phyloP scores from a whole-genome alignment of 2,329 filamentous ascomycete genomes.

The Chrysosporium queenslandicum region DNA sequence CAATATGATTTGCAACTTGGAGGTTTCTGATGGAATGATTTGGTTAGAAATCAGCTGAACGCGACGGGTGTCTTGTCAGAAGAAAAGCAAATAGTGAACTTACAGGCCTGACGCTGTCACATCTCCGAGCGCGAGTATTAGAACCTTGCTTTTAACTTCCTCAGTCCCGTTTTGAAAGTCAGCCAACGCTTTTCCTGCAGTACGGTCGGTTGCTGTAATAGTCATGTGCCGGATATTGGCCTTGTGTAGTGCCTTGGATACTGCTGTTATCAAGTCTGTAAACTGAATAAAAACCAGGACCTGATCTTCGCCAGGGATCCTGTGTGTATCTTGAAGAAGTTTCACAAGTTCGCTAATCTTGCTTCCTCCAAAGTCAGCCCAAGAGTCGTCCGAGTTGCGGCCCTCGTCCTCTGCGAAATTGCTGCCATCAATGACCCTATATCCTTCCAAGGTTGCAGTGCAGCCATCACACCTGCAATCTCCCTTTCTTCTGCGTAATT shows the following conservation, averaged over 20 bases:
- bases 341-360: slow-evolving; percentile 42
- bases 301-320: slow-evolving; percentile 38
- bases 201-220: slow-evolving; percentile 28
- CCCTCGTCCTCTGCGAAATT: slow-evolving; percentile 28
- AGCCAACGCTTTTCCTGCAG: slow-evolving; percentile 29
- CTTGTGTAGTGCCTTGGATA: slow-evolving; percentile 22
- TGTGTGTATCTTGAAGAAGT: slow-evolving; percentile 31
- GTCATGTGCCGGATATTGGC: slow-evolving; percentile 28
- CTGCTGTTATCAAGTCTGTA: slow-evolving; percentile 35
- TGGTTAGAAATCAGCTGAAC: slow-evolving; percentile 1
- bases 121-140: slow-evolving; percentile 49
- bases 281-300: slow-evolving; percentile 50
- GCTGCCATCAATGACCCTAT: slow-evolving; percentile 34
- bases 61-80: neutral
- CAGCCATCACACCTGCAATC: slow-evolving; percentile 38
- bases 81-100: slow-evolving; percentile 24
- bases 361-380: slow-evolving; percentile 30
- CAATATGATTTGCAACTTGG: slow-evolving; percentile 53
- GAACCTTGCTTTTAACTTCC: slow-evolving; percentile 35
- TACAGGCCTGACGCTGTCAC: slow-evolving; percentile 52
- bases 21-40: slow-evolving; percentile 43
- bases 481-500: slow-evolving; percentile 19
- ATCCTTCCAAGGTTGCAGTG: slow-evolving; percentile 27
- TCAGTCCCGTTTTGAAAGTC: slow-evolving; percentile 34
- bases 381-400: slow-evolving; percentile 16